Base-by-base conservation (phyloP, 2,329 filamentous ascomycete species). In the Zymoseptoria passerinii region DNA sequence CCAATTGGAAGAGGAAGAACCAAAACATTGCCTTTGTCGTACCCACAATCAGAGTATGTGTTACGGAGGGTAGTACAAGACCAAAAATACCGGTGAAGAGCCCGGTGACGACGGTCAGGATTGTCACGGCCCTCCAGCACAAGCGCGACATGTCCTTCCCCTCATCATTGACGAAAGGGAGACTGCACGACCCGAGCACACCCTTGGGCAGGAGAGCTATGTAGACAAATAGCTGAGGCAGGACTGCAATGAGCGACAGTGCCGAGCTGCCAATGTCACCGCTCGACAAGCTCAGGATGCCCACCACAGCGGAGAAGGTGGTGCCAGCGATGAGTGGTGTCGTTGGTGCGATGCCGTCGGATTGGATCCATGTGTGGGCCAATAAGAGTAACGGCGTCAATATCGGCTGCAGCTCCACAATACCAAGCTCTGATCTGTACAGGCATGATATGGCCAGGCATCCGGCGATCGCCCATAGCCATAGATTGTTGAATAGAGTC, bases 391-490 rank as follows among this genome's bases (percentile, higher is more conserved):
- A n/a, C 6, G 53, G 53, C 28, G 53, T 50, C 29, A 55, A 48
- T 6, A 29, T n/a, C 23, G 53, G 53, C 53, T 55, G 40, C 18
- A 55, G 48, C 23, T 55, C 53, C 29, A 49, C 40, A 27, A 50
- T 48, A 4, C 53, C 53, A 28, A 27, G 48, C 40, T 55, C 53
- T 20, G 40, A 44, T 48, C 49, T 23, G 19, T 49, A 55, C 10
- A 23, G 40, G 16, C 53, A 55, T 28, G 28, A 23, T 23, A 52
- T 44, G 8, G 53, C 49, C 16, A 55, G 53, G 23, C 53, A 18
- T 55, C 35, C 53, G 9, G 53, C 44, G 19, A 28, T 23, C 18
- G 9, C n/a, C 40, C 18, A 19, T 10, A 10, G 35, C 35, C 35
- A 44, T 44, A 44, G 13, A 44, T 44, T 44, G 35, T 44, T 44